Percentiles rank a stretch among this genome's conserved stretches.
Evolutionary conservation across 305 asterid species (phyloP).

Genomic region (Fraxinus baroniana): DNA sequence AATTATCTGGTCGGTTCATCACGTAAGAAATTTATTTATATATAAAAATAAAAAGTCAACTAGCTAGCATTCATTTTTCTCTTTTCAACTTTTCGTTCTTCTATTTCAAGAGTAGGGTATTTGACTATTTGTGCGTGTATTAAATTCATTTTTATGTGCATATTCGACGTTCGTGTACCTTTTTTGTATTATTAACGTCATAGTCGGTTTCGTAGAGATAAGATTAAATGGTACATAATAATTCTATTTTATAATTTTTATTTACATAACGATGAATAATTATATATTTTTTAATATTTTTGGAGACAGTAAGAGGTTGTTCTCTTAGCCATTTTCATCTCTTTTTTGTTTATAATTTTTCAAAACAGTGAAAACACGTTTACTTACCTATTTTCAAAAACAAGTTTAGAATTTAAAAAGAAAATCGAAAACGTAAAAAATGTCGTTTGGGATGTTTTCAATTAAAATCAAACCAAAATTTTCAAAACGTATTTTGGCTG

Average conservation of each 20-base stretch:
- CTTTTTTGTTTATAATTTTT: too few relatives aligned
- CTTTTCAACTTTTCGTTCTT: neutral
- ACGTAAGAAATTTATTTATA: neutral
- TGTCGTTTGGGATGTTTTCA: too few relatives aligned
- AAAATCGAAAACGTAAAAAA: too few relatives aligned
- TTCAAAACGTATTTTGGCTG: too few relatives aligned
- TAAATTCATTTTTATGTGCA: neutral
- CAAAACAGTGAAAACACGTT: too few relatives aligned
- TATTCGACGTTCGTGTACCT: neutral
- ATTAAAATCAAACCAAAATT: too few relatives aligned
- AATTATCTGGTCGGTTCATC: constrained; percentile 20
- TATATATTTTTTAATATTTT: too few relatives aligned
- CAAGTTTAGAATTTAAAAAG: too few relatives aligned
- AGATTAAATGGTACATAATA: neutral
- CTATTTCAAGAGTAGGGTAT: neutral
- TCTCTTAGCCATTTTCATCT: too few relatives aligned
- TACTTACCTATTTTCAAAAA: too few relatives aligned
- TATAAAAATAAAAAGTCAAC: constrained; percentile 15
- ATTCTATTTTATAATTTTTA: too few relatives aligned
- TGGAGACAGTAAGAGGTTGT: neutral
- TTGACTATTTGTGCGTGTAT: neutral
- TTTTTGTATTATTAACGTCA: neutral
- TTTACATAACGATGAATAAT: too few relatives aligned
- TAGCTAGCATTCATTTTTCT: neutral
- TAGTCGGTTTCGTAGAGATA: neutral